A percentile compares a stretch with the other conserved stretches of the same genome.
These are phyloP conservation scores for Colletotrichum cuscutae DNA, from an alignment of 2,329 filamentous ascomycete genomes.

Conservation along the genomic window DNA sequence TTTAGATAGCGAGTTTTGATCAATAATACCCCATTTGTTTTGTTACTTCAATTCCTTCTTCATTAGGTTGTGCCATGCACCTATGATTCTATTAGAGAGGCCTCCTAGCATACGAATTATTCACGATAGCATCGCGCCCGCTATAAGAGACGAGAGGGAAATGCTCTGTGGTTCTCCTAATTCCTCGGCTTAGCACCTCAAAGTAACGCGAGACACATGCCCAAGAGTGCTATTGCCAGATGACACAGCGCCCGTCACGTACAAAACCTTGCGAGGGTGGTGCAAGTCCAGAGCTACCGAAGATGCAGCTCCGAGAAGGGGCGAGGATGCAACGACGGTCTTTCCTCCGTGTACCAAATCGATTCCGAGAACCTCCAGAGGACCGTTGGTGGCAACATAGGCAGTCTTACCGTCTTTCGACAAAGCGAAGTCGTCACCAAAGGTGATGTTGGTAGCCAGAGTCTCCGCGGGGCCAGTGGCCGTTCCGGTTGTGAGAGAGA, in stretches of 20 bases:
- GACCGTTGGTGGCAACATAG: conserved; percentile 16
- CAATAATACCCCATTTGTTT: background rate
- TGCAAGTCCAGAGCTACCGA: background rate
- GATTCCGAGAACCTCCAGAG: background rate
- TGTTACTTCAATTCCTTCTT: background rate
- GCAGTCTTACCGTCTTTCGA: conserved; percentile 12
- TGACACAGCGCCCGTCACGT: background rate
- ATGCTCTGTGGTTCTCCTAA: background rate
- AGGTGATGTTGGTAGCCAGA: conserved; percentile 2
- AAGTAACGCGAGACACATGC: background rate
- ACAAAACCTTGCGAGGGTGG: background rate
- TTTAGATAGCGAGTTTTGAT: background rate
- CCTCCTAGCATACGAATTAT: too few species aligned
- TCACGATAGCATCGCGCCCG: too few species aligned
- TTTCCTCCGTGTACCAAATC: background rate
- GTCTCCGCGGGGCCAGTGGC: background rate
- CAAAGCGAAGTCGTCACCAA: conserved; percentile 24
- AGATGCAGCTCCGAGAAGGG: background rate
- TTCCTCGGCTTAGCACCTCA: background rate
- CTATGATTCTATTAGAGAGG: too few species aligned
- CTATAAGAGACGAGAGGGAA: background rate
- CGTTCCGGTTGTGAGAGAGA: background rate
- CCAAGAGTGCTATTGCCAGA: background rate
- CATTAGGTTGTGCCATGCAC: too few species aligned
- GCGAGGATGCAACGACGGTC: background rate